Percentiles rank a stretch among this genome's conserved stretches.
These are phyloP conservation scores for Fusarium drepaniforme DNA, from an alignment of 2,329 filamentous ascomycete genomes.

Conservation along the genomic window DNA sequence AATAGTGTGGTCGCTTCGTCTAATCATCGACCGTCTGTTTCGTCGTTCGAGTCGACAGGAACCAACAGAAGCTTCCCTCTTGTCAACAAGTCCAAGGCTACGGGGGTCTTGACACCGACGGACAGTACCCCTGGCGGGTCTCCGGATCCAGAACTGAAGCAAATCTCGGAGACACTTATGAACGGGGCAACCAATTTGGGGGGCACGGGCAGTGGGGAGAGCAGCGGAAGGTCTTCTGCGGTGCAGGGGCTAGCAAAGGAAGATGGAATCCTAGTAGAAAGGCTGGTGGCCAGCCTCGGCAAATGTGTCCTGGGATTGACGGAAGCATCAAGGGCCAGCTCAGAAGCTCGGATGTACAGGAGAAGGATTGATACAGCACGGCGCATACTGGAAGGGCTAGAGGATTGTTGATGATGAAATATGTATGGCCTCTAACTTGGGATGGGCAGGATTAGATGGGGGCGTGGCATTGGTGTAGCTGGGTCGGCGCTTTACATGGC, in stretches of 20 bases:
- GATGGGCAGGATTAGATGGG: slow-evolving; percentile 10
- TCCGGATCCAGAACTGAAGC: slow-evolving; percentile 62
- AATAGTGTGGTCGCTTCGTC: slow-evolving; percentile 30
- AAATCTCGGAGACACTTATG: slow-evolving; percentile 62
- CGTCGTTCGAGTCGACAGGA: slow-evolving; percentile 68
- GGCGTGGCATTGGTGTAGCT: slow-evolving; percentile 19
- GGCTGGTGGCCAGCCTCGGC: slow-evolving; percentile 69
- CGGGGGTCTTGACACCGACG: slow-evolving; percentile 55
- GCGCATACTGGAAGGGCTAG: slow-evolving; percentile 77
- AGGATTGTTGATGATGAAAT: slow-evolving; percentile 50
- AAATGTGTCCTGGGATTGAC: slow-evolving; percentile 70
- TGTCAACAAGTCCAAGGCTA: slow-evolving; percentile 63
- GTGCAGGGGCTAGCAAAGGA: slow-evolving; percentile 64
- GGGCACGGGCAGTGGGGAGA: slow-evolving; percentile 47
- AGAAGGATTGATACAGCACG: slow-evolving; percentile 81
- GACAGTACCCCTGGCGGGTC: slow-evolving; percentile 58
- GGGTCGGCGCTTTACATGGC: slow-evolving; percentile 31
- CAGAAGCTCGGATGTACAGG: slow-evolving; percentile 74
- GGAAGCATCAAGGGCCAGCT: slow-evolving; percentile 64
- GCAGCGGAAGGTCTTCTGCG: slow-evolving; percentile 50
- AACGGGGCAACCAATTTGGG: slow-evolving; percentile 59
- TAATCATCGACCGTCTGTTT: slow-evolving; percentile 61
- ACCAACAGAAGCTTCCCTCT: slow-evolving; percentile 74
- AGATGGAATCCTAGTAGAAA: slow-evolving; percentile 71
- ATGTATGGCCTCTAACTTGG: neutral